These are phyloP conservation scores for Dioscorea zingiberensis DNA, from an alignment of 106 monocot species.

Conservation along the genomic window DNA sequence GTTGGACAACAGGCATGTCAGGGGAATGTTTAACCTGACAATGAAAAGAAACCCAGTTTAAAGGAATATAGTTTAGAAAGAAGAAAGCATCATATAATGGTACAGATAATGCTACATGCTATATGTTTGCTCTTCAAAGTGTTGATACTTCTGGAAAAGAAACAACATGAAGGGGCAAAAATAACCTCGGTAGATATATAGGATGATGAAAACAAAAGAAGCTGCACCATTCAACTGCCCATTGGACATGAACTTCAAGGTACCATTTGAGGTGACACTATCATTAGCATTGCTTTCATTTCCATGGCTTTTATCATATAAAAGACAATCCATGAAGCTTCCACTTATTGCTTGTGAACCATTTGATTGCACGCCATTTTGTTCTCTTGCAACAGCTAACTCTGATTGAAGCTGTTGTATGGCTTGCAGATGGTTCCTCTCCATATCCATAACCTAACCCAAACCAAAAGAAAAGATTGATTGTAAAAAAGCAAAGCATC, in stretches of 20 bases:
- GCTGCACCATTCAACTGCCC: conserved; percentile 25
- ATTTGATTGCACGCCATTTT: conserved; percentile 32
- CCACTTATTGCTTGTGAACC: conserved; percentile 23
- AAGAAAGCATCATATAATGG: too few relatives aligned
- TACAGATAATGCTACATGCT: too few relatives aligned
- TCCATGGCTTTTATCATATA: conserved; percentile 33
- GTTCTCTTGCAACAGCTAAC: conserved; percentile 55
- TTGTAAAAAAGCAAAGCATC: background rate
- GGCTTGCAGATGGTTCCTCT: conserved; percentile 70
- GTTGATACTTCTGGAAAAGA: too few relatives aligned
- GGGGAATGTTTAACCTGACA: conserved; percentile 34
- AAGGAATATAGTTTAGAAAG: too few relatives aligned
- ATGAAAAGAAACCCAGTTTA: too few relatives aligned
- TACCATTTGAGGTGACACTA: conserved; percentile 27
- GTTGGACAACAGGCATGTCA: conserved; percentile 32
- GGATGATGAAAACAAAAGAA: conserved; percentile 24
- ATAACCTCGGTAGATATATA: conserved; percentile 40
- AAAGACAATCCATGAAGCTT: conserved; percentile 28
- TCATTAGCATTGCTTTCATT: conserved; percentile 40
- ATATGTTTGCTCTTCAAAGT: too few relatives aligned
- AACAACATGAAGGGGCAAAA: background rate
- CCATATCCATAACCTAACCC: conserved; percentile 78
- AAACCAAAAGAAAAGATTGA: conserved; percentile 1
- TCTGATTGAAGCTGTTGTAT: conserved; percentile 93
- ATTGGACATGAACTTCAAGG: conserved; percentile 27